A percentile compares a stretch with the other conserved stretches of the same genome.
These are phyloP conservation scores for Picea abies DNA, from an alignment of 83 land plant species.

Conservation along the genomic window DNA sequence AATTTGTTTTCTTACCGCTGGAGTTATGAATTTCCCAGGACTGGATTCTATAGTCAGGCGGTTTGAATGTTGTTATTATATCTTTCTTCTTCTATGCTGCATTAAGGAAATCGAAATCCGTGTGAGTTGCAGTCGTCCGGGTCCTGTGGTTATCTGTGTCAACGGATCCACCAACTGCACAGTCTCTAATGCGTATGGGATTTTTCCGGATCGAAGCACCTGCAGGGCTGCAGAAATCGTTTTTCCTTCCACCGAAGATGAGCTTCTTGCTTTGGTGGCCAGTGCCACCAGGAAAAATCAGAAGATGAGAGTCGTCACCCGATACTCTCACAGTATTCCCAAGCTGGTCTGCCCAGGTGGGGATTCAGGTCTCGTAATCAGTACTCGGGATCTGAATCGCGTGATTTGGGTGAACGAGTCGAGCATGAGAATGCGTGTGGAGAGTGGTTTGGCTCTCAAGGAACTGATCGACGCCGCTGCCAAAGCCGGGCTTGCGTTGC, in stretches of 20 bases:
- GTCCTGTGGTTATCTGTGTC: too few relatives aligned
- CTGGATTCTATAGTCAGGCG: too few relatives aligned
- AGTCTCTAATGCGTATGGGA: slow-evolving; percentile 19
- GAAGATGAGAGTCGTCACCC: slow-evolving; percentile 47
- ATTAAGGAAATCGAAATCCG: too few relatives aligned
- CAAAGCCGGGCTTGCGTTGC: slow-evolving; percentile 51
- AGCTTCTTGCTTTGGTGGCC: slow-evolving; percentile 41
- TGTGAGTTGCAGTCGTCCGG: too few relatives aligned
- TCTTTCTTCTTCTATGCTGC: too few relatives aligned
- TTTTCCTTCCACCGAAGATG: slow-evolving; percentile 39
- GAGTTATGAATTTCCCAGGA: too few relatives aligned
- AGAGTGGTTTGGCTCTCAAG: slow-evolving; percentile 56
- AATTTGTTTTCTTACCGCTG: too few relatives aligned
- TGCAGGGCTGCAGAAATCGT: slow-evolving; percentile 40
- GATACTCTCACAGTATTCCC: slow-evolving; percentile 65
- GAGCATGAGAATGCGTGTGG: slow-evolving; percentile 39
- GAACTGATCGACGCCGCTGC: slow-evolving; percentile 49
- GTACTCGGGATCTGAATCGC: slow-evolving; percentile 37
- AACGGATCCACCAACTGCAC: slow-evolving; percentile 12
- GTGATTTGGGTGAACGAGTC: slow-evolving; percentile 20
- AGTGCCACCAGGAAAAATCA: slow-evolving; percentile 21
- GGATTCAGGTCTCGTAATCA: slow-evolving; percentile 46
- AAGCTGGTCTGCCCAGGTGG: slow-evolving; percentile 77
- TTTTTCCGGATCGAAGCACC: slow-evolving; percentile 32
- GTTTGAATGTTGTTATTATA: too few relatives aligned